phyloP scores from a whole-genome alignment of 2,329 filamentous ascomycete species.

The Hypoxylon sp. region DNA sequence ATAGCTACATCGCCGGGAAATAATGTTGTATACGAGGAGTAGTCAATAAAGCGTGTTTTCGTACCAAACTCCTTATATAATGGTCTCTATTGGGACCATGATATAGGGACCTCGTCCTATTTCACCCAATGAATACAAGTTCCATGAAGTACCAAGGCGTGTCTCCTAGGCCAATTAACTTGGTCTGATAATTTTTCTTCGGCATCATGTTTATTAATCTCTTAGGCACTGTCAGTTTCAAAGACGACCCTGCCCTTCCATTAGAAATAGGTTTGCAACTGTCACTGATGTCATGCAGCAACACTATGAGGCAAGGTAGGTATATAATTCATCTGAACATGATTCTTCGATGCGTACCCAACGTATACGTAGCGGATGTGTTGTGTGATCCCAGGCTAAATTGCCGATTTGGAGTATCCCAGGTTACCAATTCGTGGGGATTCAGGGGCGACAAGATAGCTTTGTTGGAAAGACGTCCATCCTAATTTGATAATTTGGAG shows the following conservation, averaged over 20 bases:
- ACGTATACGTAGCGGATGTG: not conserved
- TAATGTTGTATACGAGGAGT: not conserved
- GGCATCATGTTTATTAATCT: not conserved
- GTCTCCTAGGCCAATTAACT: not conserved
- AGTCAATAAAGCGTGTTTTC: not conserved
- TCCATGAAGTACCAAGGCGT: too few species aligned
- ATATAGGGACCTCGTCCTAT: not conserved
- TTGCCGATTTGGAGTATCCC: conserved; percentile 34
- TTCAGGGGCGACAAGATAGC: conserved; percentile 14
- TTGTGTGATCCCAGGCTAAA: conserved; percentile 32
- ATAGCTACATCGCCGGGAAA: not conserved
- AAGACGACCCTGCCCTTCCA: not conserved
- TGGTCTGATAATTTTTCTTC: not conserved
- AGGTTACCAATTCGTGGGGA: conserved; percentile 34
- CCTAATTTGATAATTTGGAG: conserved; percentile 32
- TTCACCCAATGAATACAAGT: not conserved
- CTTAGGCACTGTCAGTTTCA: not conserved
- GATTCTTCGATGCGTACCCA: not conserved
- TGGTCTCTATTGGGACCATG: not conserved
- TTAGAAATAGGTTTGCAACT: not conserved
- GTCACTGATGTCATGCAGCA: conserved; percentile 16
- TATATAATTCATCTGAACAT: not conserved
- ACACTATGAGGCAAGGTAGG: conserved; percentile 15
- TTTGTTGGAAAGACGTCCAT: conserved; percentile 11
- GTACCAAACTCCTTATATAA: not conserved